Evolutionary conservation across 192 early-diverging fungal genomes (phyloP).

Genomic region (Chytriomyces sp.): DNA sequence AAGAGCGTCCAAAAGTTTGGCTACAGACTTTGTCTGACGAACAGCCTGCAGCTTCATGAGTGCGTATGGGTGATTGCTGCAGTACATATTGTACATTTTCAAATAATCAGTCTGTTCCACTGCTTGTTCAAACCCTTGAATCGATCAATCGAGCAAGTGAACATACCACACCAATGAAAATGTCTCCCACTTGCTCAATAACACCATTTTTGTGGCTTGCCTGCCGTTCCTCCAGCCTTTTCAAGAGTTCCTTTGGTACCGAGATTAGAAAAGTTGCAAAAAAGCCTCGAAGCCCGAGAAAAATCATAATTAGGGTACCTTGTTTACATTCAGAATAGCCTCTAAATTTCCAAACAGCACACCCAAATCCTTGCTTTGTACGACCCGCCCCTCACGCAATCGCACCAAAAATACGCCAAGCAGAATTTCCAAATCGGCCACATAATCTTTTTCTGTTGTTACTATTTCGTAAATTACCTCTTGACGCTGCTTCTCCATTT

Average conservation of each 20-base stretch:
- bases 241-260: conserved; percentile 34
- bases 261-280: neutral
- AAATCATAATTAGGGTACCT: neutral
- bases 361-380: conserved; percentile 53
- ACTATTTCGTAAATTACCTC: conserved; percentile 95
- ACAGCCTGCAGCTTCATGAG: conserved; percentile 57
- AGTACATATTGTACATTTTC: conserved; percentile 69
- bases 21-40: conserved; percentile 39
- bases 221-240: conserved; percentile 40
- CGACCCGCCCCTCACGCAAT: conserved; percentile 41
- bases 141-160: neutral
- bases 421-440: conserved; percentile 81
- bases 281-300: neutral
- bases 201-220: conserved; percentile 29
- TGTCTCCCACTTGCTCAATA: conserved; percentile 52
- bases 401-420: conserved; percentile 61
- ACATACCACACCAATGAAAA: conserved; percentile 53
- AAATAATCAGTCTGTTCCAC: conserved; percentile 51
- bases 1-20: conserved; percentile 50
- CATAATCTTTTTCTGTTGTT: conserved; percentile 88
- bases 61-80: conserved; percentile 64
- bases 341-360: conserved; percentile 60
- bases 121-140: neutral
- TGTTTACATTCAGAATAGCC: conserved; percentile 47
- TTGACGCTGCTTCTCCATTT: conserved; percentile 81